A percentile compares a stretch with the other conserved stretches of the same genome.
phyloP scores from a whole-genome alignment of 2,329 filamentous ascomycete genomes.

The Plenodomus lindquistii region DNA sequence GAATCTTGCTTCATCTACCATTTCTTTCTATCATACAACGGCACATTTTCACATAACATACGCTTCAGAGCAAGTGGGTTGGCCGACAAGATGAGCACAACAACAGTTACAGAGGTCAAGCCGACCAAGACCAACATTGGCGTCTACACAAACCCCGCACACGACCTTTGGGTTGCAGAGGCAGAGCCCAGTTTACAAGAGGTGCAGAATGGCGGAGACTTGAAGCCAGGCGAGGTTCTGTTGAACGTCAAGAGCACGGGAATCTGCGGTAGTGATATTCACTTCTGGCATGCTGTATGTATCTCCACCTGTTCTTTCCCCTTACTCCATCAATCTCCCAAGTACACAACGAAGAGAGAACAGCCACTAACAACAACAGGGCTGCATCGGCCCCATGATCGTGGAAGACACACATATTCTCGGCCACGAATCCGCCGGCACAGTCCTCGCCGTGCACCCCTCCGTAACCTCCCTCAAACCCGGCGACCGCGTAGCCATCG shows the following conservation, averaged over 20 bases:
- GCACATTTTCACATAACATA: too few species aligned
- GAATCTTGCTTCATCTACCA: too few species aligned
- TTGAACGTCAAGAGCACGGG: slow-evolving; percentile 91
- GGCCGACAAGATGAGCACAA: slow-evolving; percentile 34
- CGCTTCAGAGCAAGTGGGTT: background rate
- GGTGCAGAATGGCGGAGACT: slow-evolving; percentile 67
- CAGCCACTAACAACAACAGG: slow-evolving; percentile 19
- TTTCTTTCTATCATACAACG: too few species aligned
- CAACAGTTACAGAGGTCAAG: slow-evolving; percentile 46
- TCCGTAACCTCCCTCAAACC: slow-evolving; percentile 77
- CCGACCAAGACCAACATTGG: slow-evolving; percentile 85
- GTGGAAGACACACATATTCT: slow-evolving; percentile 87
- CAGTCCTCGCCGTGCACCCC: slow-evolving; percentile 76
- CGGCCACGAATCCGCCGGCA: slow-evolving; percentile 89
- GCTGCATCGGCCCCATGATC: slow-evolving; percentile 95
- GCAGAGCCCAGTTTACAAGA: slow-evolving; percentile 76
- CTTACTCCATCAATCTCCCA: background rate
- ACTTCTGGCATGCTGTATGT: slow-evolving; percentile 86
- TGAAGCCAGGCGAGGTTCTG: slow-evolving; percentile 83
- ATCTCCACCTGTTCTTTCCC: background rate
- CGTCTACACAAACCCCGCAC: slow-evolving; percentile 91
- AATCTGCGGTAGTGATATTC: slow-evolving; percentile 94
- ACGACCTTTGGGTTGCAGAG: slow-evolving; percentile 87
- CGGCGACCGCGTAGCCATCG: slow-evolving; percentile 90
- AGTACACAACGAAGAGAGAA: background rate